phyloP scores from a whole-genome alignment of 73 alveolate species.

The Halteria grandinella region DNA sequence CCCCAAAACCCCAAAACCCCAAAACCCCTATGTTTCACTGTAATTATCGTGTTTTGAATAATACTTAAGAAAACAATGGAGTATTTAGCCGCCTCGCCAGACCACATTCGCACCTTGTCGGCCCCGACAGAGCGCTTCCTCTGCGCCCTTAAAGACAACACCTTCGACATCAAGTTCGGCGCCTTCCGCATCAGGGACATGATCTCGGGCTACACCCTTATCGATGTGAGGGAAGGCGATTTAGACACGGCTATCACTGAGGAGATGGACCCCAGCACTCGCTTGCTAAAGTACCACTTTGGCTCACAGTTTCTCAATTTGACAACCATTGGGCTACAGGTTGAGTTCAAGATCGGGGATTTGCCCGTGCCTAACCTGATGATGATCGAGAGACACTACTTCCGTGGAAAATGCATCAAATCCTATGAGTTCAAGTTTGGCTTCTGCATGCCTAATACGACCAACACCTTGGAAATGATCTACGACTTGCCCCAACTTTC shows the following conservation, averaged over 20 bases:
- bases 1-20: no score
- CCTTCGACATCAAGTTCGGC: conserved; percentile 71
- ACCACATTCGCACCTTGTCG: conserved; percentile 65
- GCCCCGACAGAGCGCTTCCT: conserved; percentile 75
- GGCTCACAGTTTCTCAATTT: conserved; percentile 79
- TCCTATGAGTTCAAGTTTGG: conserved; percentile 80
- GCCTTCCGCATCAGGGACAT: conserved; percentile 78
- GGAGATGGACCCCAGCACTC: conserved; percentile 45
- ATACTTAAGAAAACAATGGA: background rate
- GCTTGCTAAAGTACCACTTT: conserved; percentile 69
- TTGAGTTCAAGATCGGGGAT: conserved; percentile 85
- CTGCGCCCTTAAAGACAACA: conserved; percentile 67
- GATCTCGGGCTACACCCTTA: conserved; percentile 71
- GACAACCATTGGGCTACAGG: conserved; percentile 75
- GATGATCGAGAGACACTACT: conserved; percentile 88
- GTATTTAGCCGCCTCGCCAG: conserved; percentile 38
- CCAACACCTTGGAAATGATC: conserved; percentile 77
- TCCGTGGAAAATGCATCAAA: conserved; percentile 72
- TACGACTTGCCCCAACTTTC: conserved; percentile 79
- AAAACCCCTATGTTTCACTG: no score
- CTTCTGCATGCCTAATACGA: conserved; percentile 74
- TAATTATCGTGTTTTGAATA: no score
- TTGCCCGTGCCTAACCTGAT: conserved; percentile 73
- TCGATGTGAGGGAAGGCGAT: conserved; percentile 71
- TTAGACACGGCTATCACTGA: conserved; percentile 54